Evolutionary conservation across 2,329 filamentous ascomycete genomes (phyloP), one percentile per base, ranked within the genome.

Genomic region (Pseudocercospora vitis): DNA sequence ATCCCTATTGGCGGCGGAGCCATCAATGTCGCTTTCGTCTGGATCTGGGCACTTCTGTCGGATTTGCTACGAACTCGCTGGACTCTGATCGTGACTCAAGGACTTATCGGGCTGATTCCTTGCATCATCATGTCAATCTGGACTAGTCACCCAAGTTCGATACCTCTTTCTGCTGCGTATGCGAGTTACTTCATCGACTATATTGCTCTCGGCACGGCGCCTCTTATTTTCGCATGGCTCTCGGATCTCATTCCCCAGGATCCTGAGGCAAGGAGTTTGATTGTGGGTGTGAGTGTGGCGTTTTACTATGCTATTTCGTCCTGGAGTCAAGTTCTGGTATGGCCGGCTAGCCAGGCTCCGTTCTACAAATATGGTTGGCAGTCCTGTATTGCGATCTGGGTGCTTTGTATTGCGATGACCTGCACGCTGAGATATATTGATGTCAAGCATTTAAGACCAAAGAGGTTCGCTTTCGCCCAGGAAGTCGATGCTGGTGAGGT

Each of bases 111-210:
- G 1, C 65, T 79, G 2, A 67, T 79, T 2, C 74, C 75, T 1
- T 73, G 71, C 50, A 77, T 80, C 24, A 76, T 75, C n/a, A 79
- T 81, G 76, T 78, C 72, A 18, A 65, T 79, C n/a, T 81, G 78
- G 78, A 80, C 78, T 0, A 63, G 71, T 1, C 70, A 77, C 23
- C 77, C 78, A 0, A 58, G 61, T 2, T 64, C 68, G 0, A 73
- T 76, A 1, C 69, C 76, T 0, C 48, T 81, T 0, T 71, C 72
- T 0, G 73, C 74, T 2, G 78, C 77, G 0, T 81, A 81, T 56
- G 76, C 77, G 2, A 74, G 74, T 46, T 80, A 79, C 56, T 80
- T 81, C 58, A 76, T 81, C 60, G 73, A 74, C 0, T 78, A 74
- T 57, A 18, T 42, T 3, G 37, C 37, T 14, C 37, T 42, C 1